These are phyloP conservation scores for Aspergillus sp. DNA, from an alignment of 2,329 filamentous ascomycete species.

Conservation along the genomic window DNA sequence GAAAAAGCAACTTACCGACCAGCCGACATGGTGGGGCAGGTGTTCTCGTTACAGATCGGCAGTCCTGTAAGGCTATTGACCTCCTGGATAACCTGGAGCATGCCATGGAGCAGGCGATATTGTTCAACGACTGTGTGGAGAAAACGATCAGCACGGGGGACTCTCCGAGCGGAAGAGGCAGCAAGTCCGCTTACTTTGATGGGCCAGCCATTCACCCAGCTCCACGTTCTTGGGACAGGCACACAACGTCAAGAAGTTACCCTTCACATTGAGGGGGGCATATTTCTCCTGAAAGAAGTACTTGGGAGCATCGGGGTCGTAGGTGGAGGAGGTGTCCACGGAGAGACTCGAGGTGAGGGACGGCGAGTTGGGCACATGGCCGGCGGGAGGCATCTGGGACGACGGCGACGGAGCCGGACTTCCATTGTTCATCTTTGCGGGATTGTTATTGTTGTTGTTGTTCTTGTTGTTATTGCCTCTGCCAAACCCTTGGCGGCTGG, in stretches of 20 bases:
- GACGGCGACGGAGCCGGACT: constrained; percentile 33
- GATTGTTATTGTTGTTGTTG: constrained; percentile 43
- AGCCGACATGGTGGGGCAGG: constrained; percentile 91
- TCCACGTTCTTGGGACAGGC: constrained; percentile 92
- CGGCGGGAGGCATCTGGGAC: constrained; percentile 32
- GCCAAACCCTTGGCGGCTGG: constrained; percentile 53
- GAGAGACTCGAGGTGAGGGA: constrained; percentile 41
- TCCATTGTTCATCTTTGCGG: constrained; percentile 44
- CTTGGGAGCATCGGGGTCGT: constrained; percentile 49
- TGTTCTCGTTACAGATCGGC: constrained; percentile 79
- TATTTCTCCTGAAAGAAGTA: constrained; percentile 56
- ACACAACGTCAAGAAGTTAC: constrained; percentile 95
- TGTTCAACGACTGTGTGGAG: constrained; percentile 76
- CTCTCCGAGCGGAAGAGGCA: neutral
- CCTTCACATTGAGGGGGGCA: constrained; percentile 87
- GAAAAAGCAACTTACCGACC: constrained; percentile 68
- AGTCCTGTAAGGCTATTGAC: constrained; percentile 73
- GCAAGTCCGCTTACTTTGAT: constrained; percentile 69
- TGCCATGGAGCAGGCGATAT: constrained; percentile 83
- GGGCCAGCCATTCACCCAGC: constrained; percentile 91
- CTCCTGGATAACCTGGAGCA: constrained; percentile 85
- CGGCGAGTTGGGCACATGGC: constrained; percentile 41
- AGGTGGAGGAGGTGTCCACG: constrained; percentile 39
- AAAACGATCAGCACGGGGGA: neutral
- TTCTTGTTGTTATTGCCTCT: constrained; percentile 51